Percentiles rank a stretch among this genome's conserved stretches.
Evolutionary conservation across 2,329 filamentous ascomycete species (phyloP).

Genomic region (Cryphonectria nitschkei): DNA sequence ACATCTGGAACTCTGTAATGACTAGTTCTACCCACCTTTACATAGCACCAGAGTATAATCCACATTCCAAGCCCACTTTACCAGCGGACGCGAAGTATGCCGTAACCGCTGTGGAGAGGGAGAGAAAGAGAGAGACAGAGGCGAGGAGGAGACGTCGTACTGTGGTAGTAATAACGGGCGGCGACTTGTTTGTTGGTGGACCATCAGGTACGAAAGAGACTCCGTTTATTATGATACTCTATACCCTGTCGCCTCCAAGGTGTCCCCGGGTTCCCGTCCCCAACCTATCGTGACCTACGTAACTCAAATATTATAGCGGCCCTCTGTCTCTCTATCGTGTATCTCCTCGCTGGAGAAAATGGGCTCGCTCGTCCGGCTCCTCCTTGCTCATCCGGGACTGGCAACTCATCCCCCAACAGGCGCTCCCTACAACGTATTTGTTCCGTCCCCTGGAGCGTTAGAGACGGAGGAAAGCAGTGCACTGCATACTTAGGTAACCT

Average conservation of each 20-base stretch:
- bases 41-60: not conserved
- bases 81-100: not conserved
- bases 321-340: not conserved
- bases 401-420: not conserved
- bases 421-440: conserved; percentile 1
- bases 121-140: too few relatives aligned
- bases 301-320: not conserved
- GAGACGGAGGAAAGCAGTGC: not conserved
- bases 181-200: not conserved
- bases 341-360: not conserved
- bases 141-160: not conserved
- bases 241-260: not conserved
- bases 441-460: conserved; percentile 2
- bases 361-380: not conserved
- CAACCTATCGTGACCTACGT: not conserved
- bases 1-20: conserved; percentile 3
- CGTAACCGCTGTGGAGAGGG: not conserved
- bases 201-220: not conserved
- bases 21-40: not conserved
- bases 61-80: not conserved
- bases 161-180: too few relatives aligned
- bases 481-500: not conserved
- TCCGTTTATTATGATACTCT: not conserved
- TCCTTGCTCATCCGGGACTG: not conserved
- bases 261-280: not conserved